Base-by-base conservation (phyloP, 306 rosid genomes). In the Quercus alba region DNA sequence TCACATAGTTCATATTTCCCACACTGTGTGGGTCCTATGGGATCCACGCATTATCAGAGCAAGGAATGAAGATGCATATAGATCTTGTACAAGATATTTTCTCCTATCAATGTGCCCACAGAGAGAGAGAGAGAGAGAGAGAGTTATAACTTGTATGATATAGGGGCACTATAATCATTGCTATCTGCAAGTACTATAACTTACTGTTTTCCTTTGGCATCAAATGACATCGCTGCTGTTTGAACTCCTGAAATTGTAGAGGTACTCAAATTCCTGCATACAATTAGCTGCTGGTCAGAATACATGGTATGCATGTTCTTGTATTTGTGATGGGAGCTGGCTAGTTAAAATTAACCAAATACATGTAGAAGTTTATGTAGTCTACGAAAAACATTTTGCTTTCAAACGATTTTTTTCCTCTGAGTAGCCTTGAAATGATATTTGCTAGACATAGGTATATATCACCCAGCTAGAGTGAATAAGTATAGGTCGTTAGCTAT, bases 161-260 rank as follows among this genome's bases (percentile, higher is more conserved):
- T 38, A 38, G 52, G 52, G 30, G 1, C 21, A 58, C 64, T 21
- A 8, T 46, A 46, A 7, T 7, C 38, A 25, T 26, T 62, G 13
- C 1, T 18, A 62, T 5, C 38, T 33, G 38, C 38, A 33, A 33
- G 69, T 62, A 3, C 41, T 62, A 5, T 54, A 56, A 80, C 97
- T 89, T 73, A 94, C 98, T 41, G 17, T 57, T 86, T 86, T 80
- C 80, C 87, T 9, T 25, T 78, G 33, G 49, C 81, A 1, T 59
- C 63, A 79, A 85, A 78, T 67, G 88, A 25, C 7, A 70, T 69
- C 64, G 19, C 28, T 66, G 90, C 63, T 2, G 89, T 88, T 63
- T 87, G 82, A 59, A 80, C 63, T 49, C 94, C 97, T 0, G 91
- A 86, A 44, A 84, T 67, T 83, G 82, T 75, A 10, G 97, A 83